Evolutionary conservation across 1,284 basidiomycete species (phyloP).

Genomic region (Ceraceosorus guamensis): DNA sequence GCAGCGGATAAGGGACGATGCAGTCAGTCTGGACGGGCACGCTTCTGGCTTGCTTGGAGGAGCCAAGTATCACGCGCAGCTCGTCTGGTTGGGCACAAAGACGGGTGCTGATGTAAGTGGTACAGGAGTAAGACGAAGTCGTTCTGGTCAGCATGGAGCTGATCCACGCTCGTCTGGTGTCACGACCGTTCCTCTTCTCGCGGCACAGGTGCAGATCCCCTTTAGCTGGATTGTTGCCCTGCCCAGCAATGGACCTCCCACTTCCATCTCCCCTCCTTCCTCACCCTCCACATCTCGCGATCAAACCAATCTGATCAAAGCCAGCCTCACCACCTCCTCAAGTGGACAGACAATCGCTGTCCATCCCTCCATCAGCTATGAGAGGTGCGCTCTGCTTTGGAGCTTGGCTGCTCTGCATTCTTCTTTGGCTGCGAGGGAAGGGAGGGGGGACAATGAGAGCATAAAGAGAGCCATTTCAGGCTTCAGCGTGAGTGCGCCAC

Average conservation of each 20-base stretch:
- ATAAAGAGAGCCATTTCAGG: slow-evolving; percentile 31
- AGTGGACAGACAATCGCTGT: slow-evolving; percentile 23
- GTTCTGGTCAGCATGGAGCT: too few relatives aligned
- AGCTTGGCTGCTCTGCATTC: slow-evolving; percentile 31
- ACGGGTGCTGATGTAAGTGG: slow-evolving; percentile 60
- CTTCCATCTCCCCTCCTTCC: slow-evolving; percentile 15
- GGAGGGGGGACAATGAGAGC: slow-evolving; percentile 34
- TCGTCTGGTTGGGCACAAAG: slow-evolving; percentile 68
- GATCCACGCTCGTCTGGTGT: too few relatives aligned
- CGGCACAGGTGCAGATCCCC: slow-evolving; percentile 18
- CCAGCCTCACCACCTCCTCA: slow-evolving; percentile 13
- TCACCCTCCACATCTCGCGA: slow-evolving; percentile 19
- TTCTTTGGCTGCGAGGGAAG: slow-evolving; percentile 25
- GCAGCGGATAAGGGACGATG: slow-evolving; percentile 59
- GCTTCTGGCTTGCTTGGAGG: slow-evolving; percentile 13
- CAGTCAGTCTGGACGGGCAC: slow-evolving; percentile 56
- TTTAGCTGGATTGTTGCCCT: slow-evolving; percentile 39
- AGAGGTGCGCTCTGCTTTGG: slow-evolving; percentile 33
- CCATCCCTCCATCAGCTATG: slow-evolving; percentile 29
- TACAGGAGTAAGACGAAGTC: background rate
- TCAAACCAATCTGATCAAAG: slow-evolving; percentile 5
- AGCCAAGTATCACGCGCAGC: slow-evolving; percentile 77
- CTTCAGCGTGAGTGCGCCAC: slow-evolving; percentile 20
- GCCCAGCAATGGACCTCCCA: slow-evolving; percentile 21
- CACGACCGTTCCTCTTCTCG: background rate